Evolutionary conservation across 1,139 yeast genomes (phyloP).

Genomic region (Debaryomyces udenii): DNA sequence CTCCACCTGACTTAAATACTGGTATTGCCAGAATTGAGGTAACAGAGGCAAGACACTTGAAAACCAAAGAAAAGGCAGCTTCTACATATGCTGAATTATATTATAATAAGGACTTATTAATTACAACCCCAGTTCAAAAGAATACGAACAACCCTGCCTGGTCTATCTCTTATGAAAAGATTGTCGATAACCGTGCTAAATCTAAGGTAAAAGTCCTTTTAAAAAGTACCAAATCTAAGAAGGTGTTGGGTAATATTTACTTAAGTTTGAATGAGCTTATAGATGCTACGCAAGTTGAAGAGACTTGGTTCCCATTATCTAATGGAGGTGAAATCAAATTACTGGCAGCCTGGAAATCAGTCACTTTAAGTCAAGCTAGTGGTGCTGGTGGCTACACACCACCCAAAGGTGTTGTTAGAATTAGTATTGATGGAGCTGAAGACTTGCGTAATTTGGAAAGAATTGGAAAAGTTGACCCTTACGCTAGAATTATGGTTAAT

Average conservation of each 20-base stretch:
- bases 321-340: constrained; percentile 75
- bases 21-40: constrained; percentile 75
- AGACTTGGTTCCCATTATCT: constrained; percentile 70
- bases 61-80: constrained; percentile 46
- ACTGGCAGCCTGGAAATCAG: constrained; percentile 83
- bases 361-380: constrained; percentile 62
- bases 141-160: constrained; percentile 70
- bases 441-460: constrained; percentile 82
- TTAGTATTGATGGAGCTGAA: constrained; percentile 69
- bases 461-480: constrained; percentile 92
- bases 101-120: constrained; percentile 60
- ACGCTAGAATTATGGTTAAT: constrained; percentile 76
- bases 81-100: constrained; percentile 73
- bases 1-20: constrained; percentile 91
- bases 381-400: constrained; percentile 83
- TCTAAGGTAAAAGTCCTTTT: constrained; percentile 67
- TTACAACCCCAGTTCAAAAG: constrained; percentile 61
- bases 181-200: constrained; percentile 73
- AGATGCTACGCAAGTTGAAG: constrained; percentile 77
- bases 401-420: constrained; percentile 89
- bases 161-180: constrained; percentile 66
- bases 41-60: constrained; percentile 55
- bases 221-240: constrained; percentile 56
- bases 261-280: constrained; percentile 70
- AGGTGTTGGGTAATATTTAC: constrained; percentile 61